Evolutionary conservation across 495 filamentous ascomycete genomes (phyloP), one percentile per base, ranked within the genome.

Genomic region (Aspergillus diversus): DNA sequence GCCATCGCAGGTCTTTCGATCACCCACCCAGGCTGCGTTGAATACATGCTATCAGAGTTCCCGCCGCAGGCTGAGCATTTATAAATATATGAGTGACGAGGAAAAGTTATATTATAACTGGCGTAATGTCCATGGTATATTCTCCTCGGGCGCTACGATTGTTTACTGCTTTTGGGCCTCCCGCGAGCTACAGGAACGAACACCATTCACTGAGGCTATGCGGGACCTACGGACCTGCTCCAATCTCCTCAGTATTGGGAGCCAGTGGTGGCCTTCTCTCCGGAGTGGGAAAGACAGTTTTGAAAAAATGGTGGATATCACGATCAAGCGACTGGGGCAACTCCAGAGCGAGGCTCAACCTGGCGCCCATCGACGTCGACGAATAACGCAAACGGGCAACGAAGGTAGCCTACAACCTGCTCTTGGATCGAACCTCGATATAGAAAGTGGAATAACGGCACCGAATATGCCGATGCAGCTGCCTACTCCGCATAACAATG

Each of bases 221-320:
- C 59, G 66, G n/a, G 66, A 69, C 46, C 56, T 71, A n/a, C 69
- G 69, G 16, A 67, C 58, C 15, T 71, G 69, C 33, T 71, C 69
- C 3, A 71, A 71, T 32, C 69, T 67, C 15, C 69, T 71, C 17
- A 71, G 69, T 47, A 71, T 71, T 33, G 66, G 69, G 3, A 60
- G 69, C 12, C 69, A 71, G 32, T 71, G 66, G 69, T 71, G 69
- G 69, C 64, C 66, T 7, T 71, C 69, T 0, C 61, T 71, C n/a
- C 69, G 69, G 12, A 61, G 52, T 15, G 69, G 69, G 5, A 69
- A 69, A 42, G 64, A 67, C 7, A 71, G 63, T 54, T 71, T 69
- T 50, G 69, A 71, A 17, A 64, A 55, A 53, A 67, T 69, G 33
- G 63, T 69, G n/a, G 69, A 71, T 32, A 50, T 71, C 37, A 66